phyloP scores from a whole-genome alignment of 2,329 filamentous ascomycete species.

The Exophiala xenobiotica region DNA sequence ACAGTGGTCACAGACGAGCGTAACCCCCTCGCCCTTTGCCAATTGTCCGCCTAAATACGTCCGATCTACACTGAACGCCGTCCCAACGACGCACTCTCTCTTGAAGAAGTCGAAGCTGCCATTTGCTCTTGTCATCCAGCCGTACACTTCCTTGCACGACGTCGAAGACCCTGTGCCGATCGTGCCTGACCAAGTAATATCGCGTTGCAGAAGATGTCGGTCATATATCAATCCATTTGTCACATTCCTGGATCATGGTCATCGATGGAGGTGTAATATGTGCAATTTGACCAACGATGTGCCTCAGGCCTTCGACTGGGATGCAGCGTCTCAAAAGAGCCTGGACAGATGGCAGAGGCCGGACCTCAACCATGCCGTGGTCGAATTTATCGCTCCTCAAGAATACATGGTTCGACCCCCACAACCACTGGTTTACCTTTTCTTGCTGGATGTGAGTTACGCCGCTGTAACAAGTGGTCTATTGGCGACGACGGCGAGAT shows the following conservation, averaged over 20 bases:
- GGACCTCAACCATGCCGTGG: slow-evolving; percentile 93
- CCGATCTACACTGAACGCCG: slow-evolving; percentile 89
- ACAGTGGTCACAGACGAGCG: slow-evolving; percentile 67
- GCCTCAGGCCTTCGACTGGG: slow-evolving; percentile 99
- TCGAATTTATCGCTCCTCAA: slow-evolving; percentile 95
- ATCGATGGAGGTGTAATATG: slow-evolving; percentile 99
- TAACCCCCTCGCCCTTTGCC: slow-evolving; percentile 84
- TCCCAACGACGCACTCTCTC: slow-evolving; percentile 86
- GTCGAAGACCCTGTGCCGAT: slow-evolving; percentile 87
- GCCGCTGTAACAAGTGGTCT: slow-evolving; percentile 86
- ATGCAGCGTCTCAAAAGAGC: slow-evolving; percentile 83
- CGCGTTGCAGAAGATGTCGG: slow-evolving; percentile 88
- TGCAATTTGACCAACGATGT: slow-evolving; percentile 98
- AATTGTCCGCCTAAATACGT: slow-evolving; percentile 95
- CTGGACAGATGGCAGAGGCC: slow-evolving; percentile 89
- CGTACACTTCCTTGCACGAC: slow-evolving; percentile 89
- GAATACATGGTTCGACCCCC: slow-evolving; percentile 99
- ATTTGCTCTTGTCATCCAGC: slow-evolving; percentile 93
- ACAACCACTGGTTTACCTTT: slow-evolving; percentile 91
- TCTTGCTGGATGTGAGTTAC: slow-evolving; percentile 93
- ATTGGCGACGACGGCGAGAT: slow-evolving; percentile 85
- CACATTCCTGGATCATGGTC: slow-evolving; percentile 92
- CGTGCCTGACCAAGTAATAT: slow-evolving; percentile 95
- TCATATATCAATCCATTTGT: slow-evolving; percentile 99
- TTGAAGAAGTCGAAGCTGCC: slow-evolving; percentile 96